Evolutionary conservation across 2,329 filamentous ascomycete species (phyloP).

Genomic region (Aquanectria penicillioides): DNA sequence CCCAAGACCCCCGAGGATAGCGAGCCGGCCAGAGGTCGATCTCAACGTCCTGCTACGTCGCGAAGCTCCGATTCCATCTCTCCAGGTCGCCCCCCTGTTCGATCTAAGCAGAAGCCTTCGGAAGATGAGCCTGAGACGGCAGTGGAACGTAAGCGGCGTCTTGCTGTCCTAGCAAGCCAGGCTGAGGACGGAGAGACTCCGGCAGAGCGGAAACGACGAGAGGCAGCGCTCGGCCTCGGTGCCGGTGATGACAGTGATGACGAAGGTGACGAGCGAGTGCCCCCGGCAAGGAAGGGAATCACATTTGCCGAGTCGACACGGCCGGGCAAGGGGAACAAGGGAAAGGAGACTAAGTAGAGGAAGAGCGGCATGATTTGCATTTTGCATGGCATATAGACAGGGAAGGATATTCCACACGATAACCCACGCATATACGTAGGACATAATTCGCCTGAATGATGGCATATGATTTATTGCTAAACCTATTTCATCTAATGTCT

Average conservation of each 20-base stretch:
- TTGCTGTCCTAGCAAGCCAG: constrained; percentile 61
- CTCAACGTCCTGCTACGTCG: constrained; percentile 3
- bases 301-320: constrained; percentile 64
- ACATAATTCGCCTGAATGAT: constrained; percentile 11
- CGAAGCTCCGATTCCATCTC: constrained; percentile 32
- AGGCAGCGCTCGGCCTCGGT: constrained; percentile 75
- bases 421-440: constrained; percentile 7
- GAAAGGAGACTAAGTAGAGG: constrained; percentile 9
- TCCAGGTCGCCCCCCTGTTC: constrained; percentile 20
- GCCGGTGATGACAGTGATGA: constrained; percentile 57
- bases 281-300: constrained; percentile 64
- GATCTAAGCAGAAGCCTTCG: constrained; percentile 28
- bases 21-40: constrained; percentile 22
- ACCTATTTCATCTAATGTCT: not conserved
- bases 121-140: constrained; percentile 67
- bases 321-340: constrained; percentile 31
- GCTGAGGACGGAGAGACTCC: constrained; percentile 71
- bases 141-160: constrained; percentile 73
- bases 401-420: constrained; percentile 20
- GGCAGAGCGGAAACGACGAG: constrained; percentile 76
- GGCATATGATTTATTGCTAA: constrained; percentile 7
- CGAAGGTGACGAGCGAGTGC: constrained; percentile 64
- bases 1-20: constrained; percentile 32
- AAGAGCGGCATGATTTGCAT: constrained; percentile 17
- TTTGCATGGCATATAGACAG: constrained; percentile 34